Evolutionary conservation across 768 basidiomycete species (phyloP), one percentile per base, ranked within the genome.

Genomic region (Boletus rubroflammeus): DNA sequence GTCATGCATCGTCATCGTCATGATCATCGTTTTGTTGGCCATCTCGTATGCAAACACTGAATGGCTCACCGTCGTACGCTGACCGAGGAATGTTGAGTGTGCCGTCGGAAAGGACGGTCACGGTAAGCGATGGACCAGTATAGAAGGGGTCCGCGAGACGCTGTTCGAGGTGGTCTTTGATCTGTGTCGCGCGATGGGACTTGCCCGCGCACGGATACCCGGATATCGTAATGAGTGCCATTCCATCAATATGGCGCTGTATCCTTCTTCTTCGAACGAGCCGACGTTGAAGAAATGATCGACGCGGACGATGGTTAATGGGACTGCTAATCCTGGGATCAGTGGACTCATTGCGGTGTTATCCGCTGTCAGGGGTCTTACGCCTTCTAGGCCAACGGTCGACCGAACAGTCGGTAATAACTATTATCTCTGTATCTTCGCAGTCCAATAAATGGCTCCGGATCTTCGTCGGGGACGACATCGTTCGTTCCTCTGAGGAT

Each of bases 141-240:
- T 87, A 86, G 0, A 58, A 61, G 2, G 76, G 67, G 40, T 81
- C 75, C 13, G 69, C 61, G 9, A 93, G 68, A 23, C 80, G 77
- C 2, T 50, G 40, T 46, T 85, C 75, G 46, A 98, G 76, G 61
- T 81, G 76, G 6, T 65, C 62, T 50, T 76, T 75, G 44, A 99
- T 77, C 66, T 93, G 82, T 0, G 67, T 55, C 2, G 86, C 88
- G 34, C 93, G 75, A n/a, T 68, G 75, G 1, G 90, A 80, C 73
- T 99, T 99, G 52, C 96, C 95, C 39, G 88, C 86, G 60, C 78
- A 85, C 0, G 96, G 96, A 72, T 80, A 95, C 15, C 96, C 96
- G 28, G 89, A 80, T 38, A 98, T 76, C 2, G 93, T 96, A 60
- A 99, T 76, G 39, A 97, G 78, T n/a, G 96, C 93, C 96, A 98